These are phyloP conservation scores for Pyricularia pennisetigena DNA, from an alignment of 2,329 filamentous ascomycete genomes.

Conservation along the genomic window DNA sequence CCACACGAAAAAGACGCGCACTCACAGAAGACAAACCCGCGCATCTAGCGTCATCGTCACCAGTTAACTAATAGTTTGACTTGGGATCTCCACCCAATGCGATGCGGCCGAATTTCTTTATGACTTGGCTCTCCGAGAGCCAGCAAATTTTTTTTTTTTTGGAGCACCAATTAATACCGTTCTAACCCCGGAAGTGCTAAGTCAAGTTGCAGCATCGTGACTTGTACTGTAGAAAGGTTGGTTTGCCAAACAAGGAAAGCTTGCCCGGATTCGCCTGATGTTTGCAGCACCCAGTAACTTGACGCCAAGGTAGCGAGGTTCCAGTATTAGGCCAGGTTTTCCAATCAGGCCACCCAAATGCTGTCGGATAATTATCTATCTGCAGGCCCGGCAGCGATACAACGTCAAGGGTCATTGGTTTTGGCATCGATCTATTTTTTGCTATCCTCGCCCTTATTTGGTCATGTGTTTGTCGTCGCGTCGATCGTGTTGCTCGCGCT, in stretches of 20 bases:
- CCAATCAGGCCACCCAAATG: neutral
- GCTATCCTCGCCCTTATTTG: neutral
- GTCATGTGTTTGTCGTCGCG: neutral
- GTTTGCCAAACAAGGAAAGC: neutral
- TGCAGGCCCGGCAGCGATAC: neutral
- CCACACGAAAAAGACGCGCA: no score
- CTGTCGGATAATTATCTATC: neutral
- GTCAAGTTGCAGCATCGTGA: no score
- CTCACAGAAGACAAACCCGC: neutral
- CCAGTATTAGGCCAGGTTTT: neutral
- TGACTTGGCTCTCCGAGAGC: neutral
- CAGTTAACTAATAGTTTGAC: neutral
- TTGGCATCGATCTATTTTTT: neutral
- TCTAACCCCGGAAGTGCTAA: no score
- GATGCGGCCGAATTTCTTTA: neutral
- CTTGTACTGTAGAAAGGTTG: neutral
- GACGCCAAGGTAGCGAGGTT: neutral
- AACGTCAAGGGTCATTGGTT: neutral
- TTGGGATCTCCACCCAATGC: neutral
- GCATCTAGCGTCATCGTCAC: neutral
- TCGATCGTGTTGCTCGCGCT: neutral
- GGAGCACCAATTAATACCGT: no score
- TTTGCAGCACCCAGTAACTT: neutral
- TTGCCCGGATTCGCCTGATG: neutral
- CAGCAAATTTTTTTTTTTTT: neutral